Percentiles rank a stretch among this genome's conserved stretches.
These are phyloP conservation scores for Coffea humblotiana DNA, from an alignment of 305 asterid genomes.

Conservation along the genomic window DNA sequence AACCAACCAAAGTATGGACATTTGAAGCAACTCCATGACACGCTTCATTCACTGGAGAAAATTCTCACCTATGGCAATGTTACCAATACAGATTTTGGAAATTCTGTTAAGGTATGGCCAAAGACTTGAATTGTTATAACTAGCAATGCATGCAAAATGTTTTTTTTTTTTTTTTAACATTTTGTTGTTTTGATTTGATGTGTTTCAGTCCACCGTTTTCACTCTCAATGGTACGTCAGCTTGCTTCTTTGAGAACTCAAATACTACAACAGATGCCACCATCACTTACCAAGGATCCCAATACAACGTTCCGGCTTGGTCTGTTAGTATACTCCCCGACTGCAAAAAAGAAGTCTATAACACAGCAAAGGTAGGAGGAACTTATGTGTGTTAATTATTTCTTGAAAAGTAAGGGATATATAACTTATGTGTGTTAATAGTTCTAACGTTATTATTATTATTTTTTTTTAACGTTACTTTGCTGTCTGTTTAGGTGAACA, in stretches of 20 bases:
- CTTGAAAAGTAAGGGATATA: background rate
- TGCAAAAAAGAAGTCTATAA: slow-evolving; percentile 60
- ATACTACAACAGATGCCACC: slow-evolving; percentile 40
- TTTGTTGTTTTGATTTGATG: background rate
- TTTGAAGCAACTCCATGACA: slow-evolving; percentile 64
- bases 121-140: background rate
- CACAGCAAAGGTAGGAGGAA: slow-evolving; percentile 55
- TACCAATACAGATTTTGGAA: slow-evolving; percentile 30
- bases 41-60: slow-evolving; percentile 49
- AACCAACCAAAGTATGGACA: slow-evolving; percentile 83
- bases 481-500: slow-evolving; percentile 38
- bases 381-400: background rate
- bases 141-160: background rate
- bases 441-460: background rate
- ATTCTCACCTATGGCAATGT: slow-evolving; percentile 50
- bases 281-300: slow-evolving; percentile 36
- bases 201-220: slow-evolving; percentile 33
- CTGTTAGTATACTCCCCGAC: slow-evolving; percentile 72
- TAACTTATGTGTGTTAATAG: background rate
- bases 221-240: slow-evolving; percentile 31
- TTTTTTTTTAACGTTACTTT: background rate
- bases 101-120: slow-evolving; percentile 33
- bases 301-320: slow-evolving; percentile 75
- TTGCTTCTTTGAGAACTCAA: slow-evolving; percentile 57
- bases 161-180: too few species aligned